Evolutionary conservation across 192 early-diverging fungal species (phyloP).

Genomic region (Umbelopsis ramanniana): DNA sequence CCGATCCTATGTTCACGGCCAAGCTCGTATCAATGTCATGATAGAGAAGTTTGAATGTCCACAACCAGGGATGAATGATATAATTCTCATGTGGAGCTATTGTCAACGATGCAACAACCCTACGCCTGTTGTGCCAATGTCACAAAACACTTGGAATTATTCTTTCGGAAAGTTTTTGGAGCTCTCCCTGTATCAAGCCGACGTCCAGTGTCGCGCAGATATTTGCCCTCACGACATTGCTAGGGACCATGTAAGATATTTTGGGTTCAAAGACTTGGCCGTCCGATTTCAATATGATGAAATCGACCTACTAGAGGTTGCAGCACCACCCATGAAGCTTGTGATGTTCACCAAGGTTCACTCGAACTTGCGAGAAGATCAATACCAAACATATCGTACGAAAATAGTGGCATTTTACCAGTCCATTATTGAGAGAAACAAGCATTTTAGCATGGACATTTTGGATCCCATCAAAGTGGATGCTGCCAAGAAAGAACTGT

Average conservation of each 20-base stretch:
- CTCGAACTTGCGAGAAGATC: constrained; percentile 69
- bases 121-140: constrained; percentile 78
- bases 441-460: constrained; percentile 76
- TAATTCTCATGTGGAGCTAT: constrained; percentile 85
- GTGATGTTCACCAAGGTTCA: constrained; percentile 61
- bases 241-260: constrained; percentile 80
- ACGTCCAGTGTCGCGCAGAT: constrained; percentile 61
- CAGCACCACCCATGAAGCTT: constrained; percentile 70
- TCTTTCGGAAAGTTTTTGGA: constrained; percentile 99
- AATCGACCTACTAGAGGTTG: constrained; percentile 74
- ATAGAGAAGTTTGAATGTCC: constrained; percentile 62
- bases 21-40: constrained; percentile 75
- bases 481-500: constrained; percentile 69
- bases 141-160: constrained; percentile 85
- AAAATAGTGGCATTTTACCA: constrained; percentile 84
- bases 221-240: constrained; percentile 84
- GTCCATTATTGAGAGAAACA: constrained; percentile 82
- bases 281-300: constrained; percentile 80
- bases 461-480: constrained; percentile 73
- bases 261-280: constrained; percentile 74
- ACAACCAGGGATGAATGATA: constrained; percentile 62
- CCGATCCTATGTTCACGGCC: constrained; percentile 85
- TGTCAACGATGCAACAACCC: constrained; percentile 73
- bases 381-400: constrained; percentile 67
- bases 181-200: constrained; percentile 82